Base-by-base conservation (phyloP, 352 stramenopile species). In the Pythium volutum region DNA sequence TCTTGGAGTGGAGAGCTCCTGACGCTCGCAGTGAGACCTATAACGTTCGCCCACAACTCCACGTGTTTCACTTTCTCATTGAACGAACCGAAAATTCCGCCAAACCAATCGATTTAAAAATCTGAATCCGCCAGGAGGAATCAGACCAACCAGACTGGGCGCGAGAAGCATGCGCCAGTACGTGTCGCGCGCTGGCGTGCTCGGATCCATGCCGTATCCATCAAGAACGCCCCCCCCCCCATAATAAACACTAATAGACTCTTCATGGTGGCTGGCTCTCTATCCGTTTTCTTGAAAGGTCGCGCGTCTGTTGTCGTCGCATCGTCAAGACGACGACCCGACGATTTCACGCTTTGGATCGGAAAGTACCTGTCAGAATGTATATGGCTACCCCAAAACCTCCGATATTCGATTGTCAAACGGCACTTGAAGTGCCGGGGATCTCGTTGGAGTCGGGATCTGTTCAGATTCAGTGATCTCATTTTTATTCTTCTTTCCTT, bases 141-240 rank as follows among this genome's bases (percentile, higher is more conserved):
- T 48, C 34, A 57, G 34, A 55, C 49, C 31, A 16, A 54, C 27
- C 47, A 54, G 47, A 54, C 47, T 31, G 43, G 51, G 51, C 34
- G 34, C 23, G 22, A 38, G 51, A 22, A 34, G 31, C 51, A 47
- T 47, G 51, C 51, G 51, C 51, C 51, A 57, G 51, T 34, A 31
- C 51, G 33, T 47, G 51, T 48, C 51, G 36, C 51, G 51, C 36
- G 34, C 31, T 57, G 51, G 51, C 34, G 51, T 55, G 49, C 48
- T 55, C 22, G 43, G 27, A 50, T 23, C 25, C 46, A 52, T 15
- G 14, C 36, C n/a, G 18, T 43, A 36, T 36, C 31, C 31, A 36
- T 36, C 31, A 36, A 11, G n/a, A n/a, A n/a, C n/a, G n/a, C n/a
- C n/a, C n/a, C n/a, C n/a, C n/a, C n/a, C n/a, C n/a, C n/a, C n/a